Evolutionary conservation across 108 stramenopile species (phyloP).

Genomic region (Pinguiococcus pyrenoidosus): DNA sequence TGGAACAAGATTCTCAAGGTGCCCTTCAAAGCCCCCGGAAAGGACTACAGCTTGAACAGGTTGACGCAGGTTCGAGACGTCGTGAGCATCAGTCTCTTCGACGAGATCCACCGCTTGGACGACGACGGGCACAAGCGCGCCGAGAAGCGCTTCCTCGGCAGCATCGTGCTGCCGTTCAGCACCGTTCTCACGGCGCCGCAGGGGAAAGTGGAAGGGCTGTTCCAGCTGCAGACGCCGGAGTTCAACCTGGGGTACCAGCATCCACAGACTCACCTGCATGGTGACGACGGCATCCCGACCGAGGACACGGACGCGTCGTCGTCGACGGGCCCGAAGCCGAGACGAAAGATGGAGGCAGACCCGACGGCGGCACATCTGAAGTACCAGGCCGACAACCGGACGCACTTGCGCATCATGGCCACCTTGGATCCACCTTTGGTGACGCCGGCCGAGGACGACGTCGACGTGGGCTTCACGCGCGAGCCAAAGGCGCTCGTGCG

Average conservation of each 20-base stretch:
- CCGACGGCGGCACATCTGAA: neutral
- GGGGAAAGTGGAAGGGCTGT: conserved; percentile 47
- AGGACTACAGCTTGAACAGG: conserved; percentile 20
- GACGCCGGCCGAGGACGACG: neutral
- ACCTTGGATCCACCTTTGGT: conserved; percentile 21
- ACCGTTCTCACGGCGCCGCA: conserved; percentile 42
- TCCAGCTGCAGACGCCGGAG: conserved; percentile 42
- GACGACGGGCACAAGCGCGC: conserved; percentile 35
- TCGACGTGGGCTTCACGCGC: neutral
- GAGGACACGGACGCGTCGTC: conserved; percentile 12
- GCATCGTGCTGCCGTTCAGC: conserved; percentile 37
- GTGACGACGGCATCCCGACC: too few species aligned
- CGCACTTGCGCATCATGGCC: conserved; percentile 17
- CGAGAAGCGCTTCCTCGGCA: conserved; percentile 48
- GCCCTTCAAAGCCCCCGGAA: conserved; percentile 39
- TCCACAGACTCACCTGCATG: neutral
- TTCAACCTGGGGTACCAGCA: conserved; percentile 46
- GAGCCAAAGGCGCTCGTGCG: neutral
- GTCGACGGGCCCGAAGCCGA: neutral
- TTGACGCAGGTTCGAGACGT: conserved; percentile 34
- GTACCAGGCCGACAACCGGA: too few species aligned
- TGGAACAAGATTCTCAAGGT: conserved; percentile 51
- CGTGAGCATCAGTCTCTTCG: conserved; percentile 42
- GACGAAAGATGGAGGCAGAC: neutral
- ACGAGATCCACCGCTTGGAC: conserved; percentile 40